Percentiles rank a stretch among this genome's conserved stretches.
Conservation (phyloP, 257 asterid species). For the Solanum medicagineum region DNA sequence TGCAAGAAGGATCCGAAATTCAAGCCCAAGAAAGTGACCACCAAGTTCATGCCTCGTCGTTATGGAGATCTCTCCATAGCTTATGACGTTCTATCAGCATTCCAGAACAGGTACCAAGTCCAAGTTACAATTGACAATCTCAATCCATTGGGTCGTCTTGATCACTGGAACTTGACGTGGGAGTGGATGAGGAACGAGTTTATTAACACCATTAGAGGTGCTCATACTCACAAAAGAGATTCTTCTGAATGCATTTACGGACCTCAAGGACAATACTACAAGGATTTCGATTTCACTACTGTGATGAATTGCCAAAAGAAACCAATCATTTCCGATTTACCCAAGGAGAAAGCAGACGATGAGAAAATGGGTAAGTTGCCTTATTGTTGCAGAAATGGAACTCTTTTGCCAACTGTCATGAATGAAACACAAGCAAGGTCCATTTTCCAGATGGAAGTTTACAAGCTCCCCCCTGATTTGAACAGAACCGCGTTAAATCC, state of each 20-base stretch:
- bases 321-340: constrained; percentile 69
- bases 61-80: constrained; percentile 66
- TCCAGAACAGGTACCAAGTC: constrained; percentile 43
- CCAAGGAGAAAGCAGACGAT: constrained; percentile 42
- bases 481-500: constrained; percentile 65
- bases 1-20: constrained; percentile 68
- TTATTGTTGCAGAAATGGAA: constrained; percentile 64
- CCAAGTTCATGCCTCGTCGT: constrained; percentile 40
- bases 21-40: constrained; percentile 31
- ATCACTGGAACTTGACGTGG: constrained; percentile 93
- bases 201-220: constrained; percentile 75
- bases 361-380: constrained; percentile 76
- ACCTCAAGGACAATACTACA: constrained; percentile 68
- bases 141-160: constrained; percentile 81
- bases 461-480: constrained; percentile 75
- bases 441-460: constrained; percentile 69
- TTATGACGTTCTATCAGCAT: constrained; percentile 62
- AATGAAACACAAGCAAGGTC: constrained; percentile 59
- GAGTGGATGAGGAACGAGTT: constrained; percentile 94
- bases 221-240: constrained; percentile 55
- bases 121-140: constrained; percentile 84
- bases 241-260: constrained; percentile 80
- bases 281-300: constrained; percentile 57
- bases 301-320: constrained; percentile 60
- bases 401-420: constrained; percentile 55